phyloP scores from a whole-genome alignment of 2,329 filamentous ascomycete genomes.

The Trichophyton verrucosum region DNA sequence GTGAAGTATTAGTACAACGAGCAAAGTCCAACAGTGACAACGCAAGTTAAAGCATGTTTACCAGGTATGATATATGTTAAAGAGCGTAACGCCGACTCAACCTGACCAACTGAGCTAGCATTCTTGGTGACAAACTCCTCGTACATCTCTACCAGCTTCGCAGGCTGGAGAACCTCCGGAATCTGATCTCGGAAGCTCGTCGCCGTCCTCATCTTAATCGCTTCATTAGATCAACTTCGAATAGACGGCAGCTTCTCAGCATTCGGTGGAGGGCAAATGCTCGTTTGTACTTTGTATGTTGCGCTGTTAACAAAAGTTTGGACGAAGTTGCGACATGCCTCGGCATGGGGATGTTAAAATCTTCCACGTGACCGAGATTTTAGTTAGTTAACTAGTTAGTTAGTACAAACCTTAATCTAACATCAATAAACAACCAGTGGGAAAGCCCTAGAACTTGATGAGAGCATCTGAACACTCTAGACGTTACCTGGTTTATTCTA shows the following conservation, averaged over 20 bases:
- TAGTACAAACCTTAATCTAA: no score
- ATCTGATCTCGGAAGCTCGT: conserved; percentile 20
- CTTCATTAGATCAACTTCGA: neutral
- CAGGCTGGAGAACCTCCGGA: conserved; percentile 24
- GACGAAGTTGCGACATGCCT: neutral
- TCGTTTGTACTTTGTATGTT: neutral
- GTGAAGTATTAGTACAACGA: neutral
- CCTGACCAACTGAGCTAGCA: conserved; percentile 81
- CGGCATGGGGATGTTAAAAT: neutral
- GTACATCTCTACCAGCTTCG: conserved; percentile 30
- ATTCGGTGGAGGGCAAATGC: neutral
- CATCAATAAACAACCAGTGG: no score
- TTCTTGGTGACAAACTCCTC: conserved; percentile 88
- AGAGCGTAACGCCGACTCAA: conserved; percentile 83
- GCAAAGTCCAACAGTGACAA: neutral
- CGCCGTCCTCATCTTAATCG: conserved; percentile 23
- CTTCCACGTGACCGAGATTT: neutral
- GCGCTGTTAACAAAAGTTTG: neutral
- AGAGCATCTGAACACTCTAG: no score
- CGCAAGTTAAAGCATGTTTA: conserved; percentile 7
- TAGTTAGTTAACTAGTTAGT: no score
- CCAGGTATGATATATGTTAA: conserved; percentile 93
- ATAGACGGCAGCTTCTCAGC: neutral
- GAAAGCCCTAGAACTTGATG: no score
- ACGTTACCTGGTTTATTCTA: no score